Conservation (phyloP, 2,329 filamentous ascomycete genomes). For the Nigrograna mackinnonii region DNA sequence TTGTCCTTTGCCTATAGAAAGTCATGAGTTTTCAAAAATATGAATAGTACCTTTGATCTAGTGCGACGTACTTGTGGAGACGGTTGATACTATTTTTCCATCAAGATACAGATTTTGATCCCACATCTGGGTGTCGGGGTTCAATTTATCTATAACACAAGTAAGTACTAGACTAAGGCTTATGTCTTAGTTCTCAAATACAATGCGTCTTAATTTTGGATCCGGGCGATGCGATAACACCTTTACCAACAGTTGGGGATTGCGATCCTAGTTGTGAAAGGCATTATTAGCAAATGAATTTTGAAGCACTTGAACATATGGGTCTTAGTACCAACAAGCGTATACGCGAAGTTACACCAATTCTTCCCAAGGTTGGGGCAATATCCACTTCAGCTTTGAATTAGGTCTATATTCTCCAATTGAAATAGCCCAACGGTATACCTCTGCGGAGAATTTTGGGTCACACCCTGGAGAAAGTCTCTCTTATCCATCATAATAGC, state of each 20-base stretch:
- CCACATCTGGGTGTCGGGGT: slow-evolving; percentile 20
- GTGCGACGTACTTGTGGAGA: slow-evolving; percentile 20
- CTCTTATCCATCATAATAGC: slow-evolving; percentile 26
- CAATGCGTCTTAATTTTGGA: slow-evolving; percentile 22
- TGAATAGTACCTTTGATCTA: not conserved
- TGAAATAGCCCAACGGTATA: no score
- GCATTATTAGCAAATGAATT: no score
- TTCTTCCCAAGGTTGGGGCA: not conserved
- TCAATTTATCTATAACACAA: slow-evolving; percentile 19
- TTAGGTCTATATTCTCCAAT: no score
- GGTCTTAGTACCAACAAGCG: not conserved
- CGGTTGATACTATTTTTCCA: slow-evolving; percentile 20
- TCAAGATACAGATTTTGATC: slow-evolving; percentile 27
- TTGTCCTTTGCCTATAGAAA: slow-evolving; percentile 20
- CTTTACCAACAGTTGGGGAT: slow-evolving; percentile 13
- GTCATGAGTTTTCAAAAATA: not conserved
- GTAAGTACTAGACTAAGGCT: not conserved
- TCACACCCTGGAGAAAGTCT: slow-evolving; percentile 27
- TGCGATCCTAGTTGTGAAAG: no score
- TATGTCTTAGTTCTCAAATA: no score
- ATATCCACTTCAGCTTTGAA: not conserved
- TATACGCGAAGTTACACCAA: not conserved
- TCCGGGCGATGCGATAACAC: slow-evolving; percentile 17
- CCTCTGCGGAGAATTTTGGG: slow-evolving; percentile 18
- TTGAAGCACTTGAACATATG: no score